Conservation (phyloP, 2,329 filamentous ascomycete species). For the Metarhizium robertsii region DNA sequence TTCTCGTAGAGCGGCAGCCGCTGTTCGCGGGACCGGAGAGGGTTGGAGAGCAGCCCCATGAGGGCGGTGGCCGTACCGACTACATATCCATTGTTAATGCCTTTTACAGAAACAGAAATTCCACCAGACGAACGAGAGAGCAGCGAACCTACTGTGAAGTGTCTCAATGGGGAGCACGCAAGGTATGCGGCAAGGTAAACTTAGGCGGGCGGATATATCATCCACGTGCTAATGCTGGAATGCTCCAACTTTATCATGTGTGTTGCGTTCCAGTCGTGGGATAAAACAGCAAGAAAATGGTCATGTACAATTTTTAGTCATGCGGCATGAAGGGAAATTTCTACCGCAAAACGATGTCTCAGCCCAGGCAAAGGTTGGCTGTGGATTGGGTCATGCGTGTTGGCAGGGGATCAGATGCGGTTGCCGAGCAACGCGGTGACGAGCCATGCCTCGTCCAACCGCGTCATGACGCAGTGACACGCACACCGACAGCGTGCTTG, state of each 20-base stretch:
- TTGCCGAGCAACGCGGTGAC: constrained; percentile 12
- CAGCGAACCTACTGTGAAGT: neutral
- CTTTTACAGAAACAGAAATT: neutral
- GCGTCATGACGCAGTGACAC: constrained; percentile 13
- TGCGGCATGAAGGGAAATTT: neutral
- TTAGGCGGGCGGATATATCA: neutral
- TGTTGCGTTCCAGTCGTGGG: neutral
- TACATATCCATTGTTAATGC: neutral
- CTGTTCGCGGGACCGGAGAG: constrained; percentile 35
- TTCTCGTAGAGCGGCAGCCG: constrained; percentile 44
- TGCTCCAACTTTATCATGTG: neutral
- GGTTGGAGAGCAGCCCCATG: constrained; percentile 43
- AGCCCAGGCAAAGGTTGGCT: neutral
- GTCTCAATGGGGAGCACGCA: neutral
- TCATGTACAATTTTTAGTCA: neutral
- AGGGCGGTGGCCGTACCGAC: constrained; percentile 4
- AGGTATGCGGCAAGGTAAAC: constrained; percentile 4
- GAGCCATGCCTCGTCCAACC: constrained; percentile 18
- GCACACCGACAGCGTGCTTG: neutral
- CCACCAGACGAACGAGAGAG: neutral
- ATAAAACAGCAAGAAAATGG: neutral
- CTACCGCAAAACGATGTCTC: neutral
- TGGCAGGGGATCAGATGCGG: neutral
- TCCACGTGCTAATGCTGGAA: constrained; percentile 1
- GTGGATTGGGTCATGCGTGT: neutral